phyloP scores from a whole-genome alignment of 2,329 filamentous ascomycete species.

The Tolypocladium cylindrosporum region DNA sequence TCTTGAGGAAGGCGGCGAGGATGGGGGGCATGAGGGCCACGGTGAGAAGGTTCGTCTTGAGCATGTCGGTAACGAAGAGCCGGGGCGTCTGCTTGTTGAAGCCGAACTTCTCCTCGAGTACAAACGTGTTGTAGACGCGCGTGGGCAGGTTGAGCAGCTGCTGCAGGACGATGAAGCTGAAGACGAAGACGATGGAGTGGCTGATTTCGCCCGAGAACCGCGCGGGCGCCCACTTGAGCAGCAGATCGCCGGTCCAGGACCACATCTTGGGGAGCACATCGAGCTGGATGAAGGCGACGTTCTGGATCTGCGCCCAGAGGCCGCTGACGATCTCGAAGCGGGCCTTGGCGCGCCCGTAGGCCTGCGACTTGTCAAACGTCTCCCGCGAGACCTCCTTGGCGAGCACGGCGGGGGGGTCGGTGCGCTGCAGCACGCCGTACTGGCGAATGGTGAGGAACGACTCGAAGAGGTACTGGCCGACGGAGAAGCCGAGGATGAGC shows the following conservation, averaged over 20 bases:
- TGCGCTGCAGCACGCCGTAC: slow-evolving; percentile 75
- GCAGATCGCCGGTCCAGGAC: slow-evolving; percentile 65
- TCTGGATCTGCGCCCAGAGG: slow-evolving; percentile 80
- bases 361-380: slow-evolving; percentile 91
- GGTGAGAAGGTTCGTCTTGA: slow-evolving; percentile 81
- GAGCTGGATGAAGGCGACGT: slow-evolving; percentile 79
- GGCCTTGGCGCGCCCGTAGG: slow-evolving; percentile 91
- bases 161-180: slow-evolving; percentile 74
- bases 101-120: slow-evolving; percentile 91
- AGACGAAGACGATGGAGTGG: slow-evolving; percentile 86
- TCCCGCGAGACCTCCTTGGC: slow-evolving; percentile 80
- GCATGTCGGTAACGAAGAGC: slow-evolving; percentile 79
- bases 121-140: slow-evolving; percentile 87
- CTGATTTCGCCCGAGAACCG: slow-evolving; percentile 86
- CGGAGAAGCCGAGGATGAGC: slow-evolving; percentile 86
- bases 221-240: slow-evolving; percentile 64
- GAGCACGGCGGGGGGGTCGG: slow-evolving; percentile 74
- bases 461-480: slow-evolving; percentile 86
- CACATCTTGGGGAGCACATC: slow-evolving; percentile 88
- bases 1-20: slow-evolving; percentile 83
- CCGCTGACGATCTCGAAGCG: slow-evolving; percentile 75
- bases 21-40: slow-evolving; percentile 77
- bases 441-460: slow-evolving; percentile 82
- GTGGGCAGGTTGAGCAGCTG: slow-evolving; percentile 71
- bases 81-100: slow-evolving; percentile 97